Evolutionary conservation across 768 basidiomycete species (phyloP), one percentile per base, ranked within the genome.

Genomic region (Auriculariales sp.): DNA sequence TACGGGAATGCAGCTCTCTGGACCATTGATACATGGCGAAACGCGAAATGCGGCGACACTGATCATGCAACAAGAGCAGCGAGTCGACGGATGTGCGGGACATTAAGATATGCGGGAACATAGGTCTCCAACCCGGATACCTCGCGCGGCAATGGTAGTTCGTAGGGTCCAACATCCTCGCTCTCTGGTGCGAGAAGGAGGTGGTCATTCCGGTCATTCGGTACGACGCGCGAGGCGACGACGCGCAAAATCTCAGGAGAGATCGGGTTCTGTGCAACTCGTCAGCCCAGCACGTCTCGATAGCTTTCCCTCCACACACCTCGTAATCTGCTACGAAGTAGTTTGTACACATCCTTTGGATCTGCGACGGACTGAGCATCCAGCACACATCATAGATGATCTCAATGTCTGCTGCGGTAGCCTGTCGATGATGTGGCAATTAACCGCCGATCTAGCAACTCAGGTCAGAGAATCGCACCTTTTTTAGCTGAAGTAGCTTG

Each of bases 241-340:
- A 97, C 91, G 47, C 91, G 84, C 32, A 99, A 72, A 54, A 99
- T 98, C 68, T 98, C 94, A 22, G 91, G 88, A 2, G 93, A 91
- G 59, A 98, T 97, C 7, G 94, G 95, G 57, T 88, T 92, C 89
- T 93, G 56, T 3, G 10, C 31, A 19, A 44, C 50, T 54, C 49
- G 44, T 52, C 49, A 30, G 28, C 15, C 22, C 17, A 14, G 22
- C 22, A 39, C 12, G 17, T 14, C 10, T 39, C 42, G 39, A 27
- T 30, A 47, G 28, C 28, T 17, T 49, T 36, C 12, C 17, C 28
- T 10, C 10, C 50, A 55, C 71, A 34, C 57, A 90, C 91, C 78
- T 99, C 95, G 64, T 98, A 99, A 68, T 98, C 95, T 42, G 94
- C 95, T 53, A 94, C 93, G 61, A 95, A 97, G 68, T 98, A 97